A percentile compares a stretch with the other conserved stretches of the same genome.
Conservation (phyloP, 1,139 yeast species). For the Yamadazyma spencermartinsiae region DNA sequence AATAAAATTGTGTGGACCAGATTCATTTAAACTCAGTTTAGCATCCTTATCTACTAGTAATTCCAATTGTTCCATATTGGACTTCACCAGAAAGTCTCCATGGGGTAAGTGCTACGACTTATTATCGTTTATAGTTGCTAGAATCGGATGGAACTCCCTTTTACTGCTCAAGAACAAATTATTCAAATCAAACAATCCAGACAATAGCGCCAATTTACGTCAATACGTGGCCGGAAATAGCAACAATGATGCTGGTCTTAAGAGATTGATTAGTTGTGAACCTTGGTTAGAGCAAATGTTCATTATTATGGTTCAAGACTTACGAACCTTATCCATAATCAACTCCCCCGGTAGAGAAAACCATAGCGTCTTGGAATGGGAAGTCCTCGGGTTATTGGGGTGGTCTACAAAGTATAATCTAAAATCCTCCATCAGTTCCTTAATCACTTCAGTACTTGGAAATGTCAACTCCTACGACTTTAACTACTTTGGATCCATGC, state of each 20-base stretch:
- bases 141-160: conserved; percentile 42
- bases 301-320: conserved; percentile 38
- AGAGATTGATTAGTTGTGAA: conserved; percentile 22
- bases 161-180: conserved; percentile 24
- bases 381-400: conserved; percentile 40
- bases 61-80: conserved; percentile 30
- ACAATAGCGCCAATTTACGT: background rate
- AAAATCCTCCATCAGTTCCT: conserved; percentile 38
- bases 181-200: conserved; percentile 15
- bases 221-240: background rate
- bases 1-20: conserved; percentile 31
- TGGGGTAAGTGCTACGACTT: conserved; percentile 48
- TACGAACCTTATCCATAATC: conserved; percentile 31
- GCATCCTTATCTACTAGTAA: conserved; percentile 37
- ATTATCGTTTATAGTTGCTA: conserved; percentile 37
- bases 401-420: conserved; percentile 44
- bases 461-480: conserved; percentile 28
- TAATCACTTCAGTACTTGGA: conserved; percentile 43
- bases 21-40: conserved; percentile 25
- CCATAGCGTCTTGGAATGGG: conserved; percentile 48
- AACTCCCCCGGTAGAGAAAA: conserved; percentile 27
- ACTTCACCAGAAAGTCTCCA: conserved; percentile 36
- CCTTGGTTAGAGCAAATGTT: conserved; percentile 45
- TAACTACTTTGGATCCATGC: conserved; percentile 41
- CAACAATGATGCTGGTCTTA: conserved; percentile 1